Evolutionary conservation across 2,329 filamentous ascomycete species (phyloP), one percentile per base, ranked within the genome.

Genomic region (Ceratocystis albifundus): DNA sequence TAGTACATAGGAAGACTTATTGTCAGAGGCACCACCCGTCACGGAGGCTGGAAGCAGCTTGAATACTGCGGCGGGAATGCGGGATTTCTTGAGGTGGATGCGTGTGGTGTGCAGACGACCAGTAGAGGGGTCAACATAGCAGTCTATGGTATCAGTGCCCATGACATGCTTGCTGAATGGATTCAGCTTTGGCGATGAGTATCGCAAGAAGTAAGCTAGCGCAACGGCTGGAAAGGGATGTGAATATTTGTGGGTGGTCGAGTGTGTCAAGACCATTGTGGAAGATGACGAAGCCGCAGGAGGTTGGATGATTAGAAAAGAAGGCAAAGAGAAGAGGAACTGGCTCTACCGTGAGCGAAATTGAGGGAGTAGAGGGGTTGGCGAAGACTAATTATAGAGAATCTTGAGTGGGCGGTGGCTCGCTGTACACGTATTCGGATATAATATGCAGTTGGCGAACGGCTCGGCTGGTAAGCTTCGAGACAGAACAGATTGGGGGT

Each of bases 181-280:
- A 73, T 93, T 94, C 70, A 83, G 77, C 70, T 83, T 79, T 36
- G 82, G 81, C 4, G 82, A 84, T 68, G 88, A 90, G 77, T 94
- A 94, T 70, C 89, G 88, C 62, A 94, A 86, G 77, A 93, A 94
- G 81, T 90, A 94, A 77, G 89, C 89, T 75, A 94, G 86, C 62
- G 89, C 90, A 69, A 94, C 89, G 74, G 89, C 89, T 69, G 88
- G 86, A 78, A 93, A 93, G 62, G 88, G 87, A 76, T 93, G 90
- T 70, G 86, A 82, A 80, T 92, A 91, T 72, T 82, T 84, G 75
- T 89, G 87, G 76, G 82, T 84, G 71, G 84, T 85, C 65, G 82
- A 83, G 75, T 84, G 83, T 5, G 81, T 83, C 76, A 85, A 81
- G 69, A 85, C 83, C 83, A 85, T 85, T 66, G 73, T 80, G 72